Base-by-base conservation (phyloP, 306 rosid genomes). In the Cicer chorassanicum region DNA sequence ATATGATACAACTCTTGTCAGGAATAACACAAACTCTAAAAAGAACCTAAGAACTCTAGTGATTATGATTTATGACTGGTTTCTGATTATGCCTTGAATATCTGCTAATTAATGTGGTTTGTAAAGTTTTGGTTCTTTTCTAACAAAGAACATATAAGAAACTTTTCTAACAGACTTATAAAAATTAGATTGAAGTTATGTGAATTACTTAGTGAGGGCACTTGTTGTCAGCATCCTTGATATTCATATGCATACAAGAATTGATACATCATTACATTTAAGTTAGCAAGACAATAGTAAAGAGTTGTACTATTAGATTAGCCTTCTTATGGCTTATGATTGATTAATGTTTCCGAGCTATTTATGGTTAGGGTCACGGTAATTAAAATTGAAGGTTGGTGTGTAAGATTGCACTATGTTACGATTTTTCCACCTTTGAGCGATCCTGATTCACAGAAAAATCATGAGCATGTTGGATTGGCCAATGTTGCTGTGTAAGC, bases 321-420 rank as follows among this genome's bases (percentile, higher is more conserved):
- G 14, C 8, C 50, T 14, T 49, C 18, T 24, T 24, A 24, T 5
- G 38, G 66, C 65, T 60, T 60, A 10, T 18, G 14, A 11, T 21
- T 73, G 34, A 55, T 59, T 49, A 67, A 46, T 55, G 44, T 64
- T 40, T 36, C 18, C 15, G 24, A 44, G 60, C 50, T 80, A 51
- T 68, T 54, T 67, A 34, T 61, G 40, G 63, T 9, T 51, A 51
- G 21, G 24, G 10, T 51, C 24, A 14, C 2, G 24, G 57, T 51
- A 7, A 21, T 51, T 51, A 51, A 6, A 42, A 42, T 42, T 42
- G 24, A 3, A 29, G 36, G 36, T 15, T 2, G 24, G 14, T 21
- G 14, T 56, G 39, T 21, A 19, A 55, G 38, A 56, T 56, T 9
- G 2, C 38, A 9, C 39, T 56, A 19, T 56, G 7, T 56, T 56